Evolutionary conservation across 192 early-diverging fungal species (phyloP).

Genomic region (Martensiomyces pterosporus): DNA sequence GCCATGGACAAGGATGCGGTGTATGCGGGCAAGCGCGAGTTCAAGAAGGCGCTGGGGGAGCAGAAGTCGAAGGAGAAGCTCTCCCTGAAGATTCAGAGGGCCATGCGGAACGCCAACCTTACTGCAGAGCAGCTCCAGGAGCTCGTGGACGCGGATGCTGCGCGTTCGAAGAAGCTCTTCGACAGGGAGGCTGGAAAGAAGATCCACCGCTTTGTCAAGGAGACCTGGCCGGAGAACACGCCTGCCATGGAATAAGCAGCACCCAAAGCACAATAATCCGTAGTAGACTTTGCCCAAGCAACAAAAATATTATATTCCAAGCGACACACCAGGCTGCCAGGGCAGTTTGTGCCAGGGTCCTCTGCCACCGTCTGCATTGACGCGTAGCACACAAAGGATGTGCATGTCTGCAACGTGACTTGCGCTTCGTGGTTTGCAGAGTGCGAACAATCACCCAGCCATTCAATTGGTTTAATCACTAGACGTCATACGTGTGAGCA

Average conservation of each 20-base stretch:
- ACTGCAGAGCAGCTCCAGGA: conserved; percentile 36
- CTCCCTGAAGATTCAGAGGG: conserved; percentile 35
- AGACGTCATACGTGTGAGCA: too few species aligned
- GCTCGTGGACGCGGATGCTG: conserved; percentile 35
- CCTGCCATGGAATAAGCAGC: conserved; percentile 20
- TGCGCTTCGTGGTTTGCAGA: too few species aligned
- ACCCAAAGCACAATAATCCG: too few species aligned
- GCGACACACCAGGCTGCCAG: too few species aligned
- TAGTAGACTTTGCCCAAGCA: neutral
- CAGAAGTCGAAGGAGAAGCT: conserved; percentile 30
- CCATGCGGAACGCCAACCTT: conserved; percentile 27
- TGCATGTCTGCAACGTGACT: too few species aligned
- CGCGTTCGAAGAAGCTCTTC: conserved; percentile 12
- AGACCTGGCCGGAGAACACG: conserved; percentile 44
- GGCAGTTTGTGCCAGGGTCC: too few species aligned
- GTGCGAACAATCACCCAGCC: too few species aligned
- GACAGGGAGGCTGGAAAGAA: conserved; percentile 17
- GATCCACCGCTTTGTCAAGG: conserved; percentile 34
- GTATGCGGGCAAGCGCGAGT: conserved; percentile 25
- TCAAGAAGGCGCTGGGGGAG: conserved; percentile 34
- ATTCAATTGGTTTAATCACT: too few species aligned
- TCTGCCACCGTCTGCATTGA: too few species aligned
- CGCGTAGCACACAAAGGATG: too few species aligned
- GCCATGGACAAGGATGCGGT: conserved; percentile 10
- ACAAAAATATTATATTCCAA: neutral